Evolutionary conservation across 768 basidiomycete species (phyloP), one percentile per base, ranked within the genome.

Genomic region (Panaeolus papilionaceus): DNA sequence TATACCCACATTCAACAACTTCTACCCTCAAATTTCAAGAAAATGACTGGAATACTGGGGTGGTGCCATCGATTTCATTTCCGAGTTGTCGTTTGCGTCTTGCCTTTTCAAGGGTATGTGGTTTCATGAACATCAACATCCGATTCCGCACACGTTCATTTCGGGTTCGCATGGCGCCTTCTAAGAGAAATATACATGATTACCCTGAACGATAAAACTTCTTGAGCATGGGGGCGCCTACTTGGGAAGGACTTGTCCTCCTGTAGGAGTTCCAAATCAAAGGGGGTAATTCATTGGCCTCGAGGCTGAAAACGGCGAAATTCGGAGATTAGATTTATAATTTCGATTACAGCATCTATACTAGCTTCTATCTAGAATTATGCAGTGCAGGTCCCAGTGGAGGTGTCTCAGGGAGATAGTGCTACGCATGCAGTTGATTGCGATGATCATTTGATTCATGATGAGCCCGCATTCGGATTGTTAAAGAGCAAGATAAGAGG

Each of bases 41-140:
- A 58, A 58, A 28, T 12, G n/a, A 11, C 4, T 14, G 11, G 26
- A 37, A 58, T 49, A 16, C 14, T 20, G 1, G 8, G 16, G 28
- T 58, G 26, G 26, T 28, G 54, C 54, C 54, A 58, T 58, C 28
- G 54, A 58, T 58, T 58, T 58, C 54, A 58, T 58, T 33, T 58
- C 54, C 54, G 54, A 33, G 1, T 28, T 58, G 26, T 58, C 54
- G 54, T 58, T 58, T 33, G 33, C 0, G 14, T 58, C 33, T 58
- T 58, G 54, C 54, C 54, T 58, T 58, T 58, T 58, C 54, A 58
- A 58, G 54, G 8, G 54, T 58, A 37, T 58, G 7, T 58, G 54
- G 54, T 58, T 58, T 58, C 14, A 58, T 58, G 54, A 33, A 7
- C 20, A 51, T 11, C 12, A 33, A n/a, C 16, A 28, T 8, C 47